Evolutionary conservation across 2,329 filamentous ascomycete genomes (phyloP), one percentile per base, ranked within the genome.

Genomic region (Elsinoe fawcettii): DNA sequence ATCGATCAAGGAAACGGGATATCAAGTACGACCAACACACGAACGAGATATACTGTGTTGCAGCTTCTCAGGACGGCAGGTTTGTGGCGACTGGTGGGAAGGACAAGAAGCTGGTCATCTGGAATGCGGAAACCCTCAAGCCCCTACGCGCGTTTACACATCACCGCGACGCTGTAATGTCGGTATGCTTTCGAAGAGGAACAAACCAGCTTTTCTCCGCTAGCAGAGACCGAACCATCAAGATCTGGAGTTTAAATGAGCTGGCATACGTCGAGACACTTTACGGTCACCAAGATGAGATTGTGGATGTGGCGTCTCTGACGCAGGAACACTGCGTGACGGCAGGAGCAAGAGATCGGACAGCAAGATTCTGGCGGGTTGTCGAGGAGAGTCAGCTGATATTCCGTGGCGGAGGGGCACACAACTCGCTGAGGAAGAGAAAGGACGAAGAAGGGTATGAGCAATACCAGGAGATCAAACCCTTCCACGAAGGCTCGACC

Each of bases 331-430:
- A 90, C 51, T 96, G 93, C 69, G 80, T 97, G 59, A 93, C 86
- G 60, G 93, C 96, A 16, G 93, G 93, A 57, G 87, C 90, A 5
- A 81, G 93, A 62, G 93, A 99, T 70, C 85, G 92, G 58, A 96
- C 91, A 1, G 93, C 92, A 37, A 81, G 93, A 59, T 74, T 96
- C 64, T 99, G 93, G 93, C 96, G 96, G 72, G 91, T 99, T 1
- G 84, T 89, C 3, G 93, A 99, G 66, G 92, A 99, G 74, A 89
- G 87, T 1, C 93, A 99, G 70, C 81, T 99, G 5, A 91, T 97
- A 1, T 99, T 97, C 73, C 86, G 92, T 49, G 92, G 91, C 58
- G 90, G 90, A 61, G 87, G 84, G 51, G 66, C 66, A 27, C 59
- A 41, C 56, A 34, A 12, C 63, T 63, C 41, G 64, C 63, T 46